These are phyloP conservation scores for Pecoramyces ruminantium DNA, from an alignment of 192 early-diverging fungal species.

Conservation along the genomic window DNA sequence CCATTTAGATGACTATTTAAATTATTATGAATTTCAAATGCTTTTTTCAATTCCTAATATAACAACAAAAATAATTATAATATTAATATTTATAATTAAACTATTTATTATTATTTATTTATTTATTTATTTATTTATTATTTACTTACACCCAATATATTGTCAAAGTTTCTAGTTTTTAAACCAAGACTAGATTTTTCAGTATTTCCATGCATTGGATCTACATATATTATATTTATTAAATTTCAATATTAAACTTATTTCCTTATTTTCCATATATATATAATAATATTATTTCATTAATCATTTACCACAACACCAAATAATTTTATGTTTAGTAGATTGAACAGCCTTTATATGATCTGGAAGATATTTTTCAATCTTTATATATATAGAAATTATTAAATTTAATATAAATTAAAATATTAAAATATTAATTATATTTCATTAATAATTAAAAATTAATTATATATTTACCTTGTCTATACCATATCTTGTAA, in stretches of 20 bases:
- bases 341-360: constrained; percentile 82
- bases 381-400: too few relatives aligned
- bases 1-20: constrained; percentile 61
- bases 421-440: too few relatives aligned
- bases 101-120: too few relatives aligned
- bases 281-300: too few relatives aligned
- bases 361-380: constrained; percentile 60
- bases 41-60: constrained; percentile 50
- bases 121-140: too few relatives aligned
- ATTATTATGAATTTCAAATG: constrained; percentile 70
- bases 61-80: too few relatives aligned
- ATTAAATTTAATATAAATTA: too few relatives aligned
- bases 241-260: too few relatives aligned
- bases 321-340: constrained; percentile 76
- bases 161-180: constrained; percentile 80
- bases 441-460: too few relatives aligned
- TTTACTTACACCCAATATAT: constrained; percentile 49
- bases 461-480: constrained; percentile 13
- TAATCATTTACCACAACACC: constrained; percentile 32
- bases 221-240: constrained; percentile 7
- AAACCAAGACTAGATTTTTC: constrained; percentile 59
- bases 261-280: too few relatives aligned
- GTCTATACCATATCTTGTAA: constrained; percentile 79
- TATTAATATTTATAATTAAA: too few relatives aligned
- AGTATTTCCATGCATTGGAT: constrained; percentile 99